A percentile compares a stretch with the other conserved stretches of the same genome.
phyloP scores from a whole-genome alignment of 2,329 filamentous ascomycete genomes.

The Dothiorella sarmentorum region DNA sequence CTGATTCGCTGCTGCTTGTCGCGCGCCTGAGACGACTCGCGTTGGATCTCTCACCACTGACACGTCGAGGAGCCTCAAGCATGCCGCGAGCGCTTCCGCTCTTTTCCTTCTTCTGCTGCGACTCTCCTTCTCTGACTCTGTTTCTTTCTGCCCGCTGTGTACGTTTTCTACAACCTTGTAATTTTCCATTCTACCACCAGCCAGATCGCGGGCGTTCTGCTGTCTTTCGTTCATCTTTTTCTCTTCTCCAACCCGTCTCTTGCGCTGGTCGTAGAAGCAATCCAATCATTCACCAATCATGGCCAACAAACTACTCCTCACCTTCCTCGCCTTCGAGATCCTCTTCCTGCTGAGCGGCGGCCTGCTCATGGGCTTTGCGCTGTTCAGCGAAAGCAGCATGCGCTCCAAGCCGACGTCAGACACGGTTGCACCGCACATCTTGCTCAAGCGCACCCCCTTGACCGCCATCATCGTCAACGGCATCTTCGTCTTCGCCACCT shows the following conservation, averaged over 20 bases:
- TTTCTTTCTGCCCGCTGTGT: constrained; percentile 3
- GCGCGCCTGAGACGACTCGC: constrained; percentile 17
- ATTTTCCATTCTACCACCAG: constrained; percentile 4
- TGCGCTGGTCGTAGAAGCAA: constrained; percentile 1
- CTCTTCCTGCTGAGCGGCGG: constrained; percentile 52
- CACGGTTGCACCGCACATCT: constrained; percentile 49
- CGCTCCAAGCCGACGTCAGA: constrained; percentile 42
- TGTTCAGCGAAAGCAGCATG: constrained; percentile 43
- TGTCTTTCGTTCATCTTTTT: not conserved
- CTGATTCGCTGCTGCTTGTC: constrained; percentile 12
- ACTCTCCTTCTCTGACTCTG: constrained; percentile 12
- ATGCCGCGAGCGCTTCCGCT: not conserved
- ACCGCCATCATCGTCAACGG: constrained; percentile 69
- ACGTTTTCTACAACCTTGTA: constrained; percentile 14
- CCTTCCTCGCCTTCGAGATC: constrained; percentile 50
- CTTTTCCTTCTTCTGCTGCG: not conserved
- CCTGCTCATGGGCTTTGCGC: constrained; percentile 52
- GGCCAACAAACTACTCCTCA: constrained; percentile 52
- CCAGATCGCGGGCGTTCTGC: constrained; percentile 13
- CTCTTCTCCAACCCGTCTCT: not conserved
- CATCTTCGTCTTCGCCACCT: constrained; percentile 64
- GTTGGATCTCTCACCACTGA: constrained; percentile 12
- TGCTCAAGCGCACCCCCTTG: constrained; percentile 52
- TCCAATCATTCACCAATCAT: constrained; percentile 19
- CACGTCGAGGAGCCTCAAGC: constrained; percentile 9